Percentiles rank a stretch among this genome's conserved stretches.
Conservation (phyloP, 192 early-diverging fungal species). For the Backusella luteola region DNA sequence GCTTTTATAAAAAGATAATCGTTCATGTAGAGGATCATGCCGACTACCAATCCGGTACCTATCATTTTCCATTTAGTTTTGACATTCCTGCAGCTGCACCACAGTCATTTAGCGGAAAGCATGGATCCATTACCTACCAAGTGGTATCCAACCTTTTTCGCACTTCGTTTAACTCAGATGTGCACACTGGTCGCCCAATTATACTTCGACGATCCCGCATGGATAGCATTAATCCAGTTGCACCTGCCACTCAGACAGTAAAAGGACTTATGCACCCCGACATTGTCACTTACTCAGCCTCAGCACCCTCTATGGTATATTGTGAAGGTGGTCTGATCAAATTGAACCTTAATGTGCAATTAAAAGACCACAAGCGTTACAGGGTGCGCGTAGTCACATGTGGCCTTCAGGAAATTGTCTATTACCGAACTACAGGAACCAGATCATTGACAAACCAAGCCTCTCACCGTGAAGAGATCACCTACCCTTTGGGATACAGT, state of each 20-base stretch:
- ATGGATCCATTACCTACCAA: slow-evolving; percentile 45
- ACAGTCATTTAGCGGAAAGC: slow-evolving; percentile 38
- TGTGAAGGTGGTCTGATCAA: slow-evolving; percentile 37
- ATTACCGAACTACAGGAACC: slow-evolving; percentile 31
- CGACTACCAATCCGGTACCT: slow-evolving; percentile 11
- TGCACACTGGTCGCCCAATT: slow-evolving; percentile 36
- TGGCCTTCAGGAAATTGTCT: slow-evolving; percentile 30
- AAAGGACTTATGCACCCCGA: slow-evolving; percentile 14
- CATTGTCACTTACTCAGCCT: slow-evolving; percentile 22
- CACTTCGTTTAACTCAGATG: slow-evolving; percentile 38
- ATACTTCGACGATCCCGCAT: slow-evolving; percentile 42
- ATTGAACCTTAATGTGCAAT: slow-evolving; percentile 17
- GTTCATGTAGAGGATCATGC: neutral
- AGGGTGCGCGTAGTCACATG: slow-evolving; percentile 19
- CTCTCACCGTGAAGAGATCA: slow-evolving; percentile 19
- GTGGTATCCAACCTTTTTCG: slow-evolving; percentile 31
- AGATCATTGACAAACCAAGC: slow-evolving; percentile 6
- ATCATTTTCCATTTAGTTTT: slow-evolving; percentile 23
- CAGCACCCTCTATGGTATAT: slow-evolving; percentile 29
- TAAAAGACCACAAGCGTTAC: slow-evolving; percentile 13
- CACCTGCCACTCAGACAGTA: neutral
- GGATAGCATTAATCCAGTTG: neutral
- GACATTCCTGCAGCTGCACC: slow-evolving; percentile 29
- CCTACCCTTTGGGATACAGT: slow-evolving; percentile 28
- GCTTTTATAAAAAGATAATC: neutral